phyloP scores from a whole-genome alignment of 495 filamentous ascomycete species.

The Aspergillus sparsus region DNA sequence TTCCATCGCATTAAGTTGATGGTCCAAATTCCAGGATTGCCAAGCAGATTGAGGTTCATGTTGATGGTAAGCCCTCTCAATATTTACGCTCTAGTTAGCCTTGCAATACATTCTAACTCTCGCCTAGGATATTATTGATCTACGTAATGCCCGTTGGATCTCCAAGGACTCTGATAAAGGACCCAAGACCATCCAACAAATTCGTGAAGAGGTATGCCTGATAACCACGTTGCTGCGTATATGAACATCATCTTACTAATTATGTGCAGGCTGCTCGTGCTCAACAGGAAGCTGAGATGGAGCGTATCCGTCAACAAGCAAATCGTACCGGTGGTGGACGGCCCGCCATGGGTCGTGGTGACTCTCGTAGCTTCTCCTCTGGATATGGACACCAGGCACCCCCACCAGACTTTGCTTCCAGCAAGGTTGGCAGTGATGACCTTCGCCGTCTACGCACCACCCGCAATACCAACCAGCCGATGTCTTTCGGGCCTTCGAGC shows the following conservation, averaged over 20 bases:
- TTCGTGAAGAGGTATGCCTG: conserved; percentile 73
- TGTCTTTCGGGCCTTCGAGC: conserved; percentile 70
- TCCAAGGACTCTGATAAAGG: conserved; percentile 88
- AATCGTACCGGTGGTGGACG: conserved; percentile 57
- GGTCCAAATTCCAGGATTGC: conserved; percentile 72
- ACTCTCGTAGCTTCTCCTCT: conserved; percentile 75
- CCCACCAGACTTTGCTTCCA: conserved; percentile 68
- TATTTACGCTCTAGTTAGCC: not conserved
- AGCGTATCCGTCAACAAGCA: conserved; percentile 48
- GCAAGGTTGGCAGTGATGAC: conserved; percentile 86
- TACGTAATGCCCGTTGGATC: conserved; percentile 71
- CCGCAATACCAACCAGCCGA: conserved; percentile 60
- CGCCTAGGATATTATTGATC: conserved; percentile 75
- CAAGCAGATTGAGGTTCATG: conserved; percentile 92
- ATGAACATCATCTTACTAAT: conserved; percentile 22
- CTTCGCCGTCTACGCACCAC: conserved; percentile 73
- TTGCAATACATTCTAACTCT: not conserved
- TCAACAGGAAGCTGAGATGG: conserved; percentile 59
- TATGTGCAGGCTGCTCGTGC: conserved; percentile 65
- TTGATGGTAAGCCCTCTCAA: conserved; percentile 63
- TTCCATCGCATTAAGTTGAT: conserved; percentile 82
- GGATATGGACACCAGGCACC: conserved; percentile 63
- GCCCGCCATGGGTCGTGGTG: conserved; percentile 73
- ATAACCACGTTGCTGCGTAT: not conserved
- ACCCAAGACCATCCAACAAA: conserved; percentile 91